phyloP scores from a whole-genome alignment of 1,284 basidiomycete species.

The Uromyces viciae-fabae region DNA sequence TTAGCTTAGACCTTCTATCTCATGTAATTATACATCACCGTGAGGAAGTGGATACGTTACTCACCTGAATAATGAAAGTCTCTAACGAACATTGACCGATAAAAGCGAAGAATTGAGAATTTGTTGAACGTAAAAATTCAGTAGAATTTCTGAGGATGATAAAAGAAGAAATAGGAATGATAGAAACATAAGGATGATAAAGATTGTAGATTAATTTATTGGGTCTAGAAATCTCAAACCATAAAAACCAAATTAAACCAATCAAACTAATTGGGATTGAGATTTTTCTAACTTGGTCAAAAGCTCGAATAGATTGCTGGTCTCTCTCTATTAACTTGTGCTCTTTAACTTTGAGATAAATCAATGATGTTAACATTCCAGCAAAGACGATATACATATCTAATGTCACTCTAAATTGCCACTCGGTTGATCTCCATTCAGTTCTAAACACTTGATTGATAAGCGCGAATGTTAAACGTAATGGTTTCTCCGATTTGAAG shows the following conservation, averaged over 20 bases:
- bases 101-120: conserved; percentile 69
- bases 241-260: conserved; percentile 70
- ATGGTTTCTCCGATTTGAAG: conserved; percentile 65
- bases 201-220: conserved; percentile 77
- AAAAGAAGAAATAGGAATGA: conserved; percentile 72
- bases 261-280: conserved; percentile 61
- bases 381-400: conserved; percentile 82
- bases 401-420: conserved; percentile 77
- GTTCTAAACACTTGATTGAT: conserved; percentile 68
- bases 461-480: conserved; percentile 65
- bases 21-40: background rate
- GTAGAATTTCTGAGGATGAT: conserved; percentile 72
- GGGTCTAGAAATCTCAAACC: conserved; percentile 70
- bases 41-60: too few relatives aligned
- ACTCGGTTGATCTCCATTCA: conserved; percentile 76
- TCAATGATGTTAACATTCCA: conserved; percentile 74
- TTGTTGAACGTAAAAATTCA: conserved; percentile 65
- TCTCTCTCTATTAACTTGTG: conserved; percentile 66
- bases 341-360: conserved; percentile 71
- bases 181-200: conserved; percentile 78
- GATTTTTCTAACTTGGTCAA: conserved; percentile 57
- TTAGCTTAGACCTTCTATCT: background rate
- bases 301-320: conserved; percentile 55
- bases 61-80: conserved; percentile 67
- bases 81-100: conserved; percentile 77